Conservation (phyloP, 2,329 filamentous ascomycete species). For the Zasmidium angulare region DNA sequence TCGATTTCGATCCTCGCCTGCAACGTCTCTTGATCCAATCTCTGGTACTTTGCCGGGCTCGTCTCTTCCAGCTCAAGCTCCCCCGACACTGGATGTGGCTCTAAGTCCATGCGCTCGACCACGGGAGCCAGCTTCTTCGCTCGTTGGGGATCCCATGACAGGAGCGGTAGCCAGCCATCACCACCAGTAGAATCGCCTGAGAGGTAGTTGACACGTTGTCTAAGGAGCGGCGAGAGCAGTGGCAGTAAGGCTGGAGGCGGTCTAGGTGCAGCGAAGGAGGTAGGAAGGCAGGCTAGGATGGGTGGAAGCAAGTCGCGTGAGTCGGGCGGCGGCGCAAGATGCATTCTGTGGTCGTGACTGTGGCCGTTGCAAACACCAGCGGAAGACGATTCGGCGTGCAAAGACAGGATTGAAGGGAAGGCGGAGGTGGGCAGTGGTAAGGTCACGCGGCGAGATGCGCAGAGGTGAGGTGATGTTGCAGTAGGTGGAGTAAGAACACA, state of each 20-base stretch:
- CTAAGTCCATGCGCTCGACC: conserved; percentile 62
- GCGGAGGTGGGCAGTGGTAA: not conserved
- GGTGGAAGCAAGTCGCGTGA: conserved; percentile 59
- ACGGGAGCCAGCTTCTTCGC: conserved; percentile 61
- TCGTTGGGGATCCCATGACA: conserved; percentile 65
- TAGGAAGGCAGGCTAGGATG: conserved; percentile 63
- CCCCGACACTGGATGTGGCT: conserved; percentile 78
- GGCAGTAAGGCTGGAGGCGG: conserved; percentile 62
- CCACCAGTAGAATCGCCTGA: conserved; percentile 49
- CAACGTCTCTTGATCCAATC: conserved; percentile 74
- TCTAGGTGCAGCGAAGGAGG: conserved; percentile 58
- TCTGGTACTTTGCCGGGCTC: conserved; percentile 60
- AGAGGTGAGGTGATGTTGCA: not conserved
- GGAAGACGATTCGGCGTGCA: not conserved
- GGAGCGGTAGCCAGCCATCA: conserved; percentile 65
- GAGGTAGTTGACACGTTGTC: conserved; percentile 63
- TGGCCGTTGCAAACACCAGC: too few relatives aligned
- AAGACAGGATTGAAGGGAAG: not conserved
- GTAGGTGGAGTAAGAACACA: not conserved
- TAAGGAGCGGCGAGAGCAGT: conserved; percentile 62
- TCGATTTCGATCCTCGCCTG: conserved; percentile 64
- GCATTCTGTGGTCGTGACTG: conserved; percentile 40
- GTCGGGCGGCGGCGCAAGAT: conserved; percentile 54
- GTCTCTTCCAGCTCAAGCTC: conserved; percentile 75
- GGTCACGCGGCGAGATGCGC: not conserved